A percentile compares a stretch with the other conserved stretches of the same genome.
Conservation (phyloP, 805 yeast species). For the Ogataea ganodermae region DNA sequence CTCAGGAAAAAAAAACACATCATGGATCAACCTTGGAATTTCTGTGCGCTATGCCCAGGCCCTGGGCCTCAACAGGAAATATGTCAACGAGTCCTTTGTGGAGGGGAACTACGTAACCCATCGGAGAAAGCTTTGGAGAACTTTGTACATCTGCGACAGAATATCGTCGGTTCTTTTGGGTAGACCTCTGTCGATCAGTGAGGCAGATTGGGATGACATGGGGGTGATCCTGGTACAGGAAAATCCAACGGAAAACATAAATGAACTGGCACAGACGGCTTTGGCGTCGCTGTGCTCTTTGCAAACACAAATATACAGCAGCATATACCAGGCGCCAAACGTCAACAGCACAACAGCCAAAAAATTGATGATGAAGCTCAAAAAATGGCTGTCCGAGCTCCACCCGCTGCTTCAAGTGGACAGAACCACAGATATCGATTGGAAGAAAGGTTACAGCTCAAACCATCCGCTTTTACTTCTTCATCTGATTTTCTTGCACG, state of each 20-base stretch:
- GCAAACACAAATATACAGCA: slow-evolving; percentile 35
- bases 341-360: slow-evolving; percentile 36
- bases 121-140: slow-evolving; percentile 34
- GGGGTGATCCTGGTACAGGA: slow-evolving; percentile 14
- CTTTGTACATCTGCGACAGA: slow-evolving; percentile 18
- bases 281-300: slow-evolving; percentile 33
- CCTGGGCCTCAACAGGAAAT: slow-evolving; percentile 42
- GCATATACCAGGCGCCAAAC: slow-evolving; percentile 36
- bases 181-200: slow-evolving; percentile 38
- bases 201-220: slow-evolving; percentile 42
- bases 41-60: slow-evolving; percentile 47
- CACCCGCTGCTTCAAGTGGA: slow-evolving; percentile 35
- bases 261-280: slow-evolving; percentile 31
- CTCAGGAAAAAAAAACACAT: slow-evolving; percentile 41
- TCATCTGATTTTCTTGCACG: slow-evolving; percentile 41
- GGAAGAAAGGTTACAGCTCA: slow-evolving; percentile 15
- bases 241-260: slow-evolving; percentile 26
- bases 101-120: slow-evolving; percentile 31
- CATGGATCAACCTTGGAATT: slow-evolving; percentile 46
- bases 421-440: slow-evolving; percentile 25
- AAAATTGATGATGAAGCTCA: slow-evolving; percentile 39
- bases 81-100: slow-evolving; percentile 40
- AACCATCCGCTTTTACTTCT: slow-evolving; percentile 33
- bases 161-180: slow-evolving; percentile 40
- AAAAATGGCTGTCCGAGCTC: slow-evolving; percentile 37